Conservation (phyloP, 176 grass and related monocot species). For the Eragrostis nindensis region DNA sequence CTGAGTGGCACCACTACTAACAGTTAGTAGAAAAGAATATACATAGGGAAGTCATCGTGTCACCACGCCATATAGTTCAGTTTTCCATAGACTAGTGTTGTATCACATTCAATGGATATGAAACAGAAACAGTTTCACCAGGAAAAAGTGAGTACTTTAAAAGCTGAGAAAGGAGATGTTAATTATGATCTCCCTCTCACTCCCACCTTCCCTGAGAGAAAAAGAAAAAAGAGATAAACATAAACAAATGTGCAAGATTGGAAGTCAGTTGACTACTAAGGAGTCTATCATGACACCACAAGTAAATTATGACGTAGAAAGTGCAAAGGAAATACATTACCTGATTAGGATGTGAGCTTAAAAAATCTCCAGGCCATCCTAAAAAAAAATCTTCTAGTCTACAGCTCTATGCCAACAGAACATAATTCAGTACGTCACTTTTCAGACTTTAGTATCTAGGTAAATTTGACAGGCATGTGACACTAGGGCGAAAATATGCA, state of each 20-base stretch:
- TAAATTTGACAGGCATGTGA: background rate
- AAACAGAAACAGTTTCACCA: background rate
- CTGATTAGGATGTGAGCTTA: background rate
- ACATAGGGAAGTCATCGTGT: background rate
- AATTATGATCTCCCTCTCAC: no score
- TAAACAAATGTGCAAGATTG: background rate
- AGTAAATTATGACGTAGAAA: no score
- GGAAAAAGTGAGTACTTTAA: no score
- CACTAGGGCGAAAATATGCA: background rate
- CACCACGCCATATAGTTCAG: background rate
- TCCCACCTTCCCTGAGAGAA: background rate
- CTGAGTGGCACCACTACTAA: no score
- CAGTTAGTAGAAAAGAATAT: background rate
- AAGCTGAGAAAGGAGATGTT: background rate
- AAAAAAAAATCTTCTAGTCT: background rate
- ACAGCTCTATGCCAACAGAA: background rate
- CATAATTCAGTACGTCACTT: background rate
- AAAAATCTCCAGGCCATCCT: background rate
- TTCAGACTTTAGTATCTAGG: background rate
- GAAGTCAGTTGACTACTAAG: background rate
- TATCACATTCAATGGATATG: background rate
- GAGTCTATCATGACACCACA: background rate
- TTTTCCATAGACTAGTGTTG: constrained; percentile 11
- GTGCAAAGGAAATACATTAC: background rate
- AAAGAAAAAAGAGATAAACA: background rate